These are phyloP conservation scores for Withania somnifera DNA, from an alignment of 305 asterid genomes.

Conservation along the genomic window DNA sequence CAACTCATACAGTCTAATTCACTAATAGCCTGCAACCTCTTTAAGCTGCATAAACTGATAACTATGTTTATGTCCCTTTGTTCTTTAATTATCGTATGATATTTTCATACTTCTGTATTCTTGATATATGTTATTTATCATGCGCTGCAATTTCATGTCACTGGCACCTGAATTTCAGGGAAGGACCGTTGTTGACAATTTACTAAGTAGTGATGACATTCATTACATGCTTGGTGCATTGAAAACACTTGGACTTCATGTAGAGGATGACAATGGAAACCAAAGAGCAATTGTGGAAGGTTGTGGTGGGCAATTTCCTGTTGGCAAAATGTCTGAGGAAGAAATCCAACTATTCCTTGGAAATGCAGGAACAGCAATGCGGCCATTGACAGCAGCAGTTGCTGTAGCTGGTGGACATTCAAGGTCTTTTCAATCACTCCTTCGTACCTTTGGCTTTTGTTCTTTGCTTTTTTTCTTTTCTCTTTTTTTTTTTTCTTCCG, in stretches of 20 bases:
- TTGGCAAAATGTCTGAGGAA: slow-evolving; percentile 52
- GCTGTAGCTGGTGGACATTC: slow-evolving; percentile 89
- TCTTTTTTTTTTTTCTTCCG: neutral
- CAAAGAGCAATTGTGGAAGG: slow-evolving; percentile 85
- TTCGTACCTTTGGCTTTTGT: neutral
- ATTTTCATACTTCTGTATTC: neutral
- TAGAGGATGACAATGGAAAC: slow-evolving; percentile 63
- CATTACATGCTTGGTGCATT: slow-evolving; percentile 95
- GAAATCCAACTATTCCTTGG: slow-evolving; percentile 95
- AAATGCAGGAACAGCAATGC: slow-evolving; percentile 99
- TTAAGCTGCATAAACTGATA: neutral
- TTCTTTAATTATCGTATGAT: neutral
- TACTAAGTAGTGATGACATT: slow-evolving; percentile 81
- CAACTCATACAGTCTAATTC: neutral
- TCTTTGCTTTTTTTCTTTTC: neutral
- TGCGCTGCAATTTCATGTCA: neutral
- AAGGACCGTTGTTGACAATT: slow-evolving; percentile 86
- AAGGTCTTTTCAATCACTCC: slow-evolving; percentile 28
- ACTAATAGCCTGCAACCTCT: neutral
- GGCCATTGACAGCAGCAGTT: slow-evolving; percentile 97
- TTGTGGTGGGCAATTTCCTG: slow-evolving; percentile 79
- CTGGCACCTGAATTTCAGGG: slow-evolving; percentile 43
- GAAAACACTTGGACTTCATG: slow-evolving; percentile 76
- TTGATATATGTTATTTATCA: neutral
- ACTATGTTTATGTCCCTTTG: neutral